Evolutionary conservation across 257 asterid species (phyloP).

Genomic region (Ajuga chamaepitys): DNA sequence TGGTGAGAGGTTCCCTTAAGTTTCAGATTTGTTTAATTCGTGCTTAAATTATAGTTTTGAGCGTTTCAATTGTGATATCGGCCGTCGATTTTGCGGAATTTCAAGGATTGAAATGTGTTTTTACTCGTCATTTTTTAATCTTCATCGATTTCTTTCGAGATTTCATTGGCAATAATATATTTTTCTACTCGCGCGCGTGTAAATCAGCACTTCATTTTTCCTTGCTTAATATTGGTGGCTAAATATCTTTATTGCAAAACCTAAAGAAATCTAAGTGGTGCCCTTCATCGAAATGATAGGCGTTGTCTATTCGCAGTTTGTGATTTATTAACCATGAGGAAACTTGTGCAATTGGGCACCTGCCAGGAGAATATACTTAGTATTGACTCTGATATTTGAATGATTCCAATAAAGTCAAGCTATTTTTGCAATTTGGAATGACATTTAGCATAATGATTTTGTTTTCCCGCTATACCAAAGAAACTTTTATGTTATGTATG

Average conservation of each 20-base stretch:
- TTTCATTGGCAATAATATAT: neutral
- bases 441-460: too few species aligned
- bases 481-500: neutral
- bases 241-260: neutral
- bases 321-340: neutral
- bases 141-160: neutral
- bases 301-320: neutral
- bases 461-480: too few species aligned
- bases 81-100: neutral
- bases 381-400: neutral
- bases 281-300: neutral
- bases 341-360: neutral
- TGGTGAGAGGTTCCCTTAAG: slow-evolving; percentile 7
- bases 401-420: neutral
- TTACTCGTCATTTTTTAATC: neutral
- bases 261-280: neutral
- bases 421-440: too few species aligned
- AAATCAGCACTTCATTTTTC: neutral
- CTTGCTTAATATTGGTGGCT: neutral
- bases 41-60: neutral
- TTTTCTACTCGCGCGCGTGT: neutral
- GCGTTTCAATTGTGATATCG: neutral
- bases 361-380: neutral
- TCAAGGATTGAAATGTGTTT: neutral
- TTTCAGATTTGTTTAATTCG: slow-evolving; percentile 12